Percentiles rank a stretch among this genome's conserved stretches.
Conservation (phyloP, 352 stramenopile species). For the Phytopythium oedochilum region DNA sequence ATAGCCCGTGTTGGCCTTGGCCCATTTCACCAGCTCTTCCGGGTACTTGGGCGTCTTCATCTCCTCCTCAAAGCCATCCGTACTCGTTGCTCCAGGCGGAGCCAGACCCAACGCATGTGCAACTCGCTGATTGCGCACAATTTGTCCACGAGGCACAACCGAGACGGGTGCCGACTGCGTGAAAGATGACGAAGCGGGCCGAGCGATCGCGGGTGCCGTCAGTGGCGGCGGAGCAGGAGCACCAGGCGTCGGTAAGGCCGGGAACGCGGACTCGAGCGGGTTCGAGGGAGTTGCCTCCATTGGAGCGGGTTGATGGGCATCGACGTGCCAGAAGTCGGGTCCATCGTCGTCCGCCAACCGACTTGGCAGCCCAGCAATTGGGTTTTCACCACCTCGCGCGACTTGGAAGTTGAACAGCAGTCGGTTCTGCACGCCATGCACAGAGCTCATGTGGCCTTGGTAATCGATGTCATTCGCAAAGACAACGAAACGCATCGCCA, state of each 20-base stretch:
- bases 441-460: slow-evolving; percentile 76
- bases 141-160: slow-evolving; percentile 38
- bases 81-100: slow-evolving; percentile 28
- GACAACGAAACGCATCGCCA: slow-evolving; percentile 84
- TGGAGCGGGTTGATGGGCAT: slow-evolving; percentile 17
- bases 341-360: slow-evolving; percentile 26
- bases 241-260: slow-evolving; percentile 43
- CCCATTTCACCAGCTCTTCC: slow-evolving; percentile 61
- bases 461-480: slow-evolving; percentile 87
- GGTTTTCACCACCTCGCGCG: slow-evolving; percentile 47
- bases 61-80: slow-evolving; percentile 66
- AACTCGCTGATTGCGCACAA: slow-evolving; percentile 64
- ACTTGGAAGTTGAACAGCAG: slow-evolving; percentile 78
- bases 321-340: slow-evolving; percentile 62
- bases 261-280: slow-evolving; percentile 57
- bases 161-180: slow-evolving; percentile 12
- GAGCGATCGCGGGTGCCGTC: slow-evolving; percentile 36
- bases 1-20: slow-evolving; percentile 65
- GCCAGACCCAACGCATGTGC: slow-evolving; percentile 56
- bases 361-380: slow-evolving; percentile 26
- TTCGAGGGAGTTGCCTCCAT: slow-evolving; percentile 12
- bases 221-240: slow-evolving; percentile 31
- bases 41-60: slow-evolving; percentile 69
- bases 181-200: slow-evolving; percentile 13
- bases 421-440: slow-evolving; percentile 69